Base-by-base conservation (phyloP, 768 basidiomycete species). In the Agaricus blazei region DNA sequence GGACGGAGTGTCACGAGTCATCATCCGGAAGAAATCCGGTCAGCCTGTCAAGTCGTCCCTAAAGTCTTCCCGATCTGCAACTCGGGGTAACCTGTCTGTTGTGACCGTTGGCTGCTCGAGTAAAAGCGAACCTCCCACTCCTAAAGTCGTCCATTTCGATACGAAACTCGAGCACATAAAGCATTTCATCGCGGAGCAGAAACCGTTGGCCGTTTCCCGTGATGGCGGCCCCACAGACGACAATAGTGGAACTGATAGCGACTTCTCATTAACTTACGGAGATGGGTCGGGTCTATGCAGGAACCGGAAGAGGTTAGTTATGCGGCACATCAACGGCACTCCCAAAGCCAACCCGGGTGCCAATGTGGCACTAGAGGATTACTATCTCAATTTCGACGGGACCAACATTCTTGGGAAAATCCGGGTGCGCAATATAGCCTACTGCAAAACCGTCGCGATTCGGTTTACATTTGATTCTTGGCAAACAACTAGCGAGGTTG, bases 401-500 rank as follows among this genome's bases (percentile, higher is more conserved):
- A 70, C 70, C 34, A 76, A 74, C 53, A 78, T 98, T 50, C 68
- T 77, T n/a, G 96, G 96, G 26, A 75, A 74, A 40, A 79, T 93
- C 43, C 82, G 84, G 46, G 90, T 96, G 56, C 80, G 84, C 63
- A 98, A 98, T 67, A 66, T 98, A 48, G 83, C 92, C 6, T 98
- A 84, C 71, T 77, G 88, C 63, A 98, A 98, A 72, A 82, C 82
- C 76, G 78, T 98, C 51, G 88, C 85, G 7, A 82, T 93, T 26
- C 83, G 96, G 28, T 98, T 97, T 70, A 98, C 96, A 1, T 81
- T 95, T 62, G 96, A 98, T 67, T 79, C 76, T 61, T 98, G 96
- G 96, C 92, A 93, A 69, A 99, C 96, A 46, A 95, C 92, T 56
- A 90, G 87, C 68, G 96, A 98, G 69, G 90, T 97, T 56, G 82